Evolutionary conservation across 2,329 filamentous ascomycete species (phyloP).

Genomic region (Samsoniella hepiali): DNA sequence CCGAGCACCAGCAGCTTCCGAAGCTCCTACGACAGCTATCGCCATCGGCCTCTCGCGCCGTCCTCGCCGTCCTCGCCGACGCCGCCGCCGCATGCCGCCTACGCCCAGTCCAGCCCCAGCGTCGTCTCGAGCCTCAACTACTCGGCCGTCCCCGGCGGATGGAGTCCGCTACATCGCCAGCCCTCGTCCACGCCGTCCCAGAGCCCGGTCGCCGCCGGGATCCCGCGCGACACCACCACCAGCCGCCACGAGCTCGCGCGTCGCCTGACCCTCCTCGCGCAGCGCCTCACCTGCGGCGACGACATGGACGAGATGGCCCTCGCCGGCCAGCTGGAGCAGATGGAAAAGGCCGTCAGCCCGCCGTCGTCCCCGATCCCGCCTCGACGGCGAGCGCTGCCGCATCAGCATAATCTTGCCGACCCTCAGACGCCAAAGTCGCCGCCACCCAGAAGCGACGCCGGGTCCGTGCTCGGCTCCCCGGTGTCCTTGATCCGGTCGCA

Average conservation of each 20-base stretch:
- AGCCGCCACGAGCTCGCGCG: slow-evolving; percentile 44
- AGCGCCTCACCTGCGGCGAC: slow-evolving; percentile 35
- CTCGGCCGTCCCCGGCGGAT: slow-evolving; percentile 13
- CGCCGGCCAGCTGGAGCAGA: slow-evolving; percentile 36
- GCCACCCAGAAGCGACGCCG: slow-evolving; percentile 5
- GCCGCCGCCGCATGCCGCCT: background rate
- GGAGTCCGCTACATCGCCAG: slow-evolving; percentile 17
- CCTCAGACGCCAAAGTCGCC: slow-evolving; percentile 21
- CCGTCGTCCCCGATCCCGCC: slow-evolving; percentile 14
- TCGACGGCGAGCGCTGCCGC: slow-evolving; percentile 1
- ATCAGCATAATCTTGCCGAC: background rate
- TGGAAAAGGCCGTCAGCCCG: slow-evolving; percentile 31
- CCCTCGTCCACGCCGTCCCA: slow-evolving; percentile 3
- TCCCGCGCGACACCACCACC: slow-evolving; percentile 2
- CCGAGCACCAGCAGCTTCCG: slow-evolving; percentile 13
- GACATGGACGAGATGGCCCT: slow-evolving; percentile 36
- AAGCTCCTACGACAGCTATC: slow-evolving; percentile 10
- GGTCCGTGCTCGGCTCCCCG: slow-evolving; percentile 34
- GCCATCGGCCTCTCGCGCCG: background rate
- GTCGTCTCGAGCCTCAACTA: slow-evolving; percentile 16
- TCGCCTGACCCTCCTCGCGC: slow-evolving; percentile 38
- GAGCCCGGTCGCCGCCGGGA: slow-evolving; percentile 5
- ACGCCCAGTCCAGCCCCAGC: slow-evolving; percentile 20
- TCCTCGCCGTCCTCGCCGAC: background rate
- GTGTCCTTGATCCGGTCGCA: slow-evolving; percentile 38